Percentiles rank a stretch among this genome's conserved stretches.
These are phyloP conservation scores for Neurospora tetrasperma DNA, from an alignment of 495 filamentous ascomycete genomes.

Conservation along the genomic window DNA sequence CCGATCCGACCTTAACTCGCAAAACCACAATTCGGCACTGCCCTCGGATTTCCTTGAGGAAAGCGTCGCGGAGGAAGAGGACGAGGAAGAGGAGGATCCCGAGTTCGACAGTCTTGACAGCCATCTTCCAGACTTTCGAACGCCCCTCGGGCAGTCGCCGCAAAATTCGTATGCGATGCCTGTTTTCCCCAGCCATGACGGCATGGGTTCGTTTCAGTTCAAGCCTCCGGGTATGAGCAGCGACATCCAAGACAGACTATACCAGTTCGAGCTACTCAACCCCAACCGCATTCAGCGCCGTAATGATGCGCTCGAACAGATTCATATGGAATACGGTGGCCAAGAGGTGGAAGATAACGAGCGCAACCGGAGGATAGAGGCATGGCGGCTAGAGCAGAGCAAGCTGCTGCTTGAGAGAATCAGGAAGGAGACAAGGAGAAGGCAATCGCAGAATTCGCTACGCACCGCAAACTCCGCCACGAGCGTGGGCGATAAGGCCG, in stretches of 20 bases:
- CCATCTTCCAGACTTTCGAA: slow-evolving; percentile 74
- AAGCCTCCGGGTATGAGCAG: slow-evolving; percentile 30
- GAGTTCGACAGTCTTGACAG: slow-evolving; percentile 89
- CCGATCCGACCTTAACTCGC: slow-evolving; percentile 34
- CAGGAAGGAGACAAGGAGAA: slow-evolving; percentile 66
- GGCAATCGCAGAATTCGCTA: slow-evolving; percentile 30
- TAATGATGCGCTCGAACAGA: slow-evolving; percentile 50
- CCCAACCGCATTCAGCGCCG: slow-evolving; percentile 57
- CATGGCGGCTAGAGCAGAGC: slow-evolving; percentile 89
- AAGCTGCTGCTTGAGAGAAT: slow-evolving; percentile 76
- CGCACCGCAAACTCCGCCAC: slow-evolving; percentile 6
- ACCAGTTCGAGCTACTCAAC: slow-evolving; percentile 76
- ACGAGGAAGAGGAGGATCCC: slow-evolving; percentile 44
- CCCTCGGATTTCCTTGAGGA: slow-evolving; percentile 38
- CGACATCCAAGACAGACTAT: slow-evolving; percentile 66
- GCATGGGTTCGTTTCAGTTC: slow-evolving; percentile 66
- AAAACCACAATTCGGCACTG: slow-evolving; percentile 30
- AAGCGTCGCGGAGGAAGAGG: slow-evolving; percentile 45
- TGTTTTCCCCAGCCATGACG: slow-evolving; percentile 83
- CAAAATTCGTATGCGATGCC: slow-evolving; percentile 30
- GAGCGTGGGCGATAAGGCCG: slow-evolving; percentile 10
- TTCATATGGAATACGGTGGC: slow-evolving; percentile 43
- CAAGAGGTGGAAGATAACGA: slow-evolving; percentile 53
- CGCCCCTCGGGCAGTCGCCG: slow-evolving; percentile 34
- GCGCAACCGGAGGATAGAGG: slow-evolving; percentile 71